phyloP scores from a whole-genome alignment of 345 rosid genomes.

The Euclidium syriacum region DNA sequence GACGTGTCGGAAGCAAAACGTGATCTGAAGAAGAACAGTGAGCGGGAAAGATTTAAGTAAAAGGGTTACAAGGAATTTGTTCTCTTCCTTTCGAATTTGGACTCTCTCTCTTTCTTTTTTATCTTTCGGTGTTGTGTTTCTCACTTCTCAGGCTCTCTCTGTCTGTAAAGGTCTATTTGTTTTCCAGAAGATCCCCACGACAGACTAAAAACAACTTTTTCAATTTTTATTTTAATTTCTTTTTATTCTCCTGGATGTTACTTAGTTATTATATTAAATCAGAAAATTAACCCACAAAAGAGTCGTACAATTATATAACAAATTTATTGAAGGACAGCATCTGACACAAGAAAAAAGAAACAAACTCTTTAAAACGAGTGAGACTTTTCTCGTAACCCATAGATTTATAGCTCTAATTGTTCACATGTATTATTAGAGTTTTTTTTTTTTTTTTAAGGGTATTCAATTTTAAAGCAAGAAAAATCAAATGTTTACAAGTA shows the following conservation, averaged over 20 bases:
- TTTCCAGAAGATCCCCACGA: constrained; percentile 6
- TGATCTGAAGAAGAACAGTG: constrained; percentile 8
- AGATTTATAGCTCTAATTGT: no score
- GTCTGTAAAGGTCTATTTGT: neutral
- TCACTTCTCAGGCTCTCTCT: constrained; percentile 1
- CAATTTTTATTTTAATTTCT: neutral
- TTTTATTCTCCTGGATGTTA: neutral
- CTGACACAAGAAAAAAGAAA: no score
- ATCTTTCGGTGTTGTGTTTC: constrained; percentile 13
- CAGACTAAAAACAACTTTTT: neutral
- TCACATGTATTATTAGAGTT: no score
- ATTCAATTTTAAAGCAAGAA: no score
- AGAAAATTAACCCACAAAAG: no score
- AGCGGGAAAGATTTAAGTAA: constrained; percentile 34
- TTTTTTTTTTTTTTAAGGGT: no score
- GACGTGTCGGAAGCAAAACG: neutral
- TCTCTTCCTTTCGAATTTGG: constrained; percentile 15
- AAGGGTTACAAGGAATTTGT: constrained; percentile 9
- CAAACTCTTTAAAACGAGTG: no score
- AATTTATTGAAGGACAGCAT: no score
- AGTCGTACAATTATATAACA: no score
- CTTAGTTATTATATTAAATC: no score
- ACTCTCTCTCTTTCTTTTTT: neutral
- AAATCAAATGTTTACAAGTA: no score
- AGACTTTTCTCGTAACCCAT: no score